phyloP scores from a whole-genome alignment of 257 asterid genomes.

The Thymus mandschuricus region DNA sequence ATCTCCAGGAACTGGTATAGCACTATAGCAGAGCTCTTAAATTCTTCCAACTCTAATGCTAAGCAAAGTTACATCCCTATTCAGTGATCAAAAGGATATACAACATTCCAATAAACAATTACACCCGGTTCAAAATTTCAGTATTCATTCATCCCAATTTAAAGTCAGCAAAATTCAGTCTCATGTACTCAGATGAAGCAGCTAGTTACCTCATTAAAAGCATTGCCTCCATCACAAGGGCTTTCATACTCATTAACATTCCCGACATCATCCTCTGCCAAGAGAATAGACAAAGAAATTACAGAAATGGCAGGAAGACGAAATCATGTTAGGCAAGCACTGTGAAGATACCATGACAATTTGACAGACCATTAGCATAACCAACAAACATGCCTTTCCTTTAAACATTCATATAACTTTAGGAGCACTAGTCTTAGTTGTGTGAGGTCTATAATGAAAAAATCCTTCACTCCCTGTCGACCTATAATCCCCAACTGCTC shows the following conservation, averaged over 20 bases:
- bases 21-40: not conserved
- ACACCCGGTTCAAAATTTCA: not conserved
- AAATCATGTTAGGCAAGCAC: slow-evolving; percentile 16
- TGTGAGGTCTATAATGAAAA: not conserved
- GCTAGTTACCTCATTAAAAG: slow-evolving; percentile 39
- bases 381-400: not conserved
- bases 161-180: not conserved
- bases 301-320: slow-evolving; percentile 5
- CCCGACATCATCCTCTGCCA: slow-evolving; percentile 50
- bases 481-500: slow-evolving; percentile 4
- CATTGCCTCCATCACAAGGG: slow-evolving; percentile 34
- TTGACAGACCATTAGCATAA: not conserved
- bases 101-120: not conserved
- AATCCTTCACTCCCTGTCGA: not conserved
- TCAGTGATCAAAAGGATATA: not conserved
- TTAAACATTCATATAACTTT: not conserved
- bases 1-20: not conserved
- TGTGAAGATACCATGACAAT: not conserved
- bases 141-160: not conserved
- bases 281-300: slow-evolving; percentile 5
- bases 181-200: slow-evolving; percentile 19
- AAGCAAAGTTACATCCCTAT: slow-evolving; percentile 2
- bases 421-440: not conserved
- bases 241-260: slow-evolving; percentile 32
- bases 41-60: slow-evolving; percentile 3